Conservation (phyloP, 768 basidiomycete genomes). For the Tubosaeta sp. region DNA sequence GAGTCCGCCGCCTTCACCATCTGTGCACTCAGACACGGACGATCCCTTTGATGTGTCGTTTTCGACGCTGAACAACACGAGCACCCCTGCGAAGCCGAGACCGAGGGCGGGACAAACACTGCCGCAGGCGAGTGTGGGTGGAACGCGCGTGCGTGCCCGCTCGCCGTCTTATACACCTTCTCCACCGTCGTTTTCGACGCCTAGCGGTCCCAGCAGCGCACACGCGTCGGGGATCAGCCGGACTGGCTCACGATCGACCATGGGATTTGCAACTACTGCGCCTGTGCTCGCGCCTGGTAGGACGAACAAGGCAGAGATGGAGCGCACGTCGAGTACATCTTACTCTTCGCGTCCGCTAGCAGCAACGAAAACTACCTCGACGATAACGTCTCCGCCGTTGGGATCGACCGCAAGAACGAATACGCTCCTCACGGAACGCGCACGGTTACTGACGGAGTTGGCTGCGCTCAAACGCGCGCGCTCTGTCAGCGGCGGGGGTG, state of each 20-base stretch:
- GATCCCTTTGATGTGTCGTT: slow-evolving; percentile 23
- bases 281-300: background rate
- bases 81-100: slow-evolving; percentile 25
- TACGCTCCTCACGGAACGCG: slow-evolving; percentile 54
- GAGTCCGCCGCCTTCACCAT: slow-evolving; percentile 5
- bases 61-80: slow-evolving; percentile 22
- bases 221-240: background rate
- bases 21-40: slow-evolving; percentile 12
- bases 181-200: slow-evolving; percentile 10
- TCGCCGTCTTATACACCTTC: slow-evolving; percentile 19
- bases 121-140: background rate
- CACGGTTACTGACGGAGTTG: slow-evolving; percentile 50
- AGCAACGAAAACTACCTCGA: background rate
- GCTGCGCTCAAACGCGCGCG: slow-evolving; percentile 38
- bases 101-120: background rate
- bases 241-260: background rate
- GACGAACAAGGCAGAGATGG: background rate
- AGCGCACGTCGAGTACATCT: too few species aligned
- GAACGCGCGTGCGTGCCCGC: background rate
- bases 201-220: background rate
- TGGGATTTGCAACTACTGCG: background rate
- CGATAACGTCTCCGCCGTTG: background rate
- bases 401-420: slow-evolving; percentile 41
- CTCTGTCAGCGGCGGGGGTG: slow-evolving; percentile 5
- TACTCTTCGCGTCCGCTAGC: background rate